phyloP scores from a whole-genome alignment of 441 rosid genomes.

The Pelargonium citronellum region DNA sequence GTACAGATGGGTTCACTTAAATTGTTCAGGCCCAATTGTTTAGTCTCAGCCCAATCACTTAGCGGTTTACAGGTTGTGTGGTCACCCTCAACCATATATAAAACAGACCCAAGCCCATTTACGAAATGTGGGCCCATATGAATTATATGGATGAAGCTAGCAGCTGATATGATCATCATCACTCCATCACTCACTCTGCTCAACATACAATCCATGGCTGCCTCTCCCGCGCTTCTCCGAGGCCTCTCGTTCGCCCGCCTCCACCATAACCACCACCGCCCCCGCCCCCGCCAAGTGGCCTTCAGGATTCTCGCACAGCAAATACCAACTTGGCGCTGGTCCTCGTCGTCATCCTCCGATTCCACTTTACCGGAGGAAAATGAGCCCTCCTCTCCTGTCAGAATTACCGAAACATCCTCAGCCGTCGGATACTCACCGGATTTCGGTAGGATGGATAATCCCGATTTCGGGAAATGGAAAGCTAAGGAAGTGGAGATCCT shows the following conservation, averaged over 20 bases:
- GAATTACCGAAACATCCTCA: slow-evolving; percentile 18
- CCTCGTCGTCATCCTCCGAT: slow-evolving; percentile 29
- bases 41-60: too few species aligned
- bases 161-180: too few species aligned
- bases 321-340: slow-evolving; percentile 27
- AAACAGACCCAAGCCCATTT: too few species aligned
- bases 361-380: slow-evolving; percentile 32
- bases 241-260: slow-evolving; percentile 33
- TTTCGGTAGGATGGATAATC: slow-evolving; percentile 41
- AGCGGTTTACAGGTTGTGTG: too few species aligned
- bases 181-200: too few species aligned
- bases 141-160: too few species aligned
- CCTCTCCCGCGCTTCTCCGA: slow-evolving; percentile 32
- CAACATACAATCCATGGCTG: slow-evolving; percentile 27
- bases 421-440: slow-evolving; percentile 30
- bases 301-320: slow-evolving; percentile 24
- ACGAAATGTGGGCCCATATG: too few species aligned
- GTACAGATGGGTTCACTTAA: too few species aligned
- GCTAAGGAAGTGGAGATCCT: slow-evolving; percentile 64
- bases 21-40: too few species aligned
- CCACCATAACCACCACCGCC: slow-evolving; percentile 28
- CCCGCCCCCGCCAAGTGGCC: slow-evolving; percentile 16
- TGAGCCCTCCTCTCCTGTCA: neutral
- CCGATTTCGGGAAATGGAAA: slow-evolving; percentile 66
- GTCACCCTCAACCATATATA: too few species aligned